phyloP scores from a whole-genome alignment of 768 basidiomycete species.

The Boletus pseudopeckii region DNA sequence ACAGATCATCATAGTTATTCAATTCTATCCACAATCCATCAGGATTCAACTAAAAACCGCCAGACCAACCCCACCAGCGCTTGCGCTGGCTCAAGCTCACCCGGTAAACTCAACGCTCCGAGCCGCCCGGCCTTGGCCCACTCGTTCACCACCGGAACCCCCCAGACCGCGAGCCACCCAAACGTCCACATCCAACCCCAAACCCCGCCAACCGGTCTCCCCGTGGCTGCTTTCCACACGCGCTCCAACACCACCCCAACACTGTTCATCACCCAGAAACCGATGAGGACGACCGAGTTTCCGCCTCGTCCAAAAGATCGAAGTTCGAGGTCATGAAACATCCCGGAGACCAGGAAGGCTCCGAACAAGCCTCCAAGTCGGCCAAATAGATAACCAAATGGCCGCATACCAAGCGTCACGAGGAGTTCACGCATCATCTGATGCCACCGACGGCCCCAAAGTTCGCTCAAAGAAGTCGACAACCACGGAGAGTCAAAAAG shows the following conservation, averaged over 20 bases:
- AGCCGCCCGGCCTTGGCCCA: constrained; percentile 20
- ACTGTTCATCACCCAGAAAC: constrained; percentile 55
- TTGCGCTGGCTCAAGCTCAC: constrained; percentile 6
- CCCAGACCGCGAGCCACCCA: constrained; percentile 49
- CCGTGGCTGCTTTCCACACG: constrained; percentile 40
- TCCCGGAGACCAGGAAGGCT: constrained; percentile 54
- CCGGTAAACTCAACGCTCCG: constrained; percentile 7
- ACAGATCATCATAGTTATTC: no score
- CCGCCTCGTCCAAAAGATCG: constrained; percentile 52
- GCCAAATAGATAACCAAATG: constrained; percentile 44
- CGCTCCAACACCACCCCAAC: constrained; percentile 51
- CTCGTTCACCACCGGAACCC: constrained; percentile 44
- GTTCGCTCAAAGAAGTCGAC: constrained; percentile 52
- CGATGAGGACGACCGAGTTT: constrained; percentile 39
- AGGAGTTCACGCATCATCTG: constrained; percentile 58
- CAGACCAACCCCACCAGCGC: constrained; percentile 26
- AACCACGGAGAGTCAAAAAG: constrained; percentile 55
- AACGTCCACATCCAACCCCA: constrained; percentile 52
- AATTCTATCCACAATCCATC: not conserved
- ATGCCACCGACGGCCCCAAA: constrained; percentile 67
- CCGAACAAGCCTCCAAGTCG: constrained; percentile 49
- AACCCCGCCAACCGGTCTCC: constrained; percentile 43
- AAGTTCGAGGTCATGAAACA: constrained; percentile 53
- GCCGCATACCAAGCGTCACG: constrained; percentile 44
- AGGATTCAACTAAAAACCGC: not conserved